phyloP scores from a whole-genome alignment of 1,139 yeast species.

The Magnusiomyces ingens region DNA sequence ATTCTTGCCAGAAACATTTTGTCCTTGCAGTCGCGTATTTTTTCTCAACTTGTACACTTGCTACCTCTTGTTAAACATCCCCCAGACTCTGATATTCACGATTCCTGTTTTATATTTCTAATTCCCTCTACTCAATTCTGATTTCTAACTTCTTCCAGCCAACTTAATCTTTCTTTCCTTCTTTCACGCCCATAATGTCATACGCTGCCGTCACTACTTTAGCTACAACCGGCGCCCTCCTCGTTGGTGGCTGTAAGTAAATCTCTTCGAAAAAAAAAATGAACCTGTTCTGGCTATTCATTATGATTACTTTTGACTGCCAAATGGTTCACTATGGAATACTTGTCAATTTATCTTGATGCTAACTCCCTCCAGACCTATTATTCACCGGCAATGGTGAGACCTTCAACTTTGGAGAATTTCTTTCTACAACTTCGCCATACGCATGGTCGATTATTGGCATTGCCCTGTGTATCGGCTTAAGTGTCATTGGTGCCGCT shows the following conservation, averaged over 20 bases:
- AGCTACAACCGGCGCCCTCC: slow-evolving; percentile 14
- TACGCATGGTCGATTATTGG: slow-evolving; percentile 97
- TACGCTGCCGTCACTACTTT: slow-evolving; percentile 10
- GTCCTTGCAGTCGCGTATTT: not conserved
- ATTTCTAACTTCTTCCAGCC: not conserved
- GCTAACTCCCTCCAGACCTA: slow-evolving; percentile 42
- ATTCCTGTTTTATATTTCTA: no score
- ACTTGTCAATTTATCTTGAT: not conserved
- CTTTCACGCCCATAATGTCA: slow-evolving; percentile 10
- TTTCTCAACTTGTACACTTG: not conserved
- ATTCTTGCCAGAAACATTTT: no score
- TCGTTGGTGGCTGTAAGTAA: slow-evolving; percentile 28
- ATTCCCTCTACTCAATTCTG: not conserved
- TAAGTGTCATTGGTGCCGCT: slow-evolving; percentile 96
- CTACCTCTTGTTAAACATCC: not conserved
- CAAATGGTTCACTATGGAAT: slow-evolving; percentile 17
- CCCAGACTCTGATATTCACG: not conserved
- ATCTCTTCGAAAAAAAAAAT: not conserved
- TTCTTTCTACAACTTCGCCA: slow-evolving; percentile 80
- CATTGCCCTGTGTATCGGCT: slow-evolving; percentile 86
- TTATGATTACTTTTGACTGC: slow-evolving; percentile 14
- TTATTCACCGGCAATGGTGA: slow-evolving; percentile 91
- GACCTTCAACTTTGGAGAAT: slow-evolving; percentile 81
- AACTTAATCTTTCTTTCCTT: not conserved
- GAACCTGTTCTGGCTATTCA: not conserved